Evolutionary conservation across 2,329 filamentous ascomycete species (phyloP), one percentile per base, ranked within the genome.

Genomic region (Pestalotiopsis sp.): DNA sequence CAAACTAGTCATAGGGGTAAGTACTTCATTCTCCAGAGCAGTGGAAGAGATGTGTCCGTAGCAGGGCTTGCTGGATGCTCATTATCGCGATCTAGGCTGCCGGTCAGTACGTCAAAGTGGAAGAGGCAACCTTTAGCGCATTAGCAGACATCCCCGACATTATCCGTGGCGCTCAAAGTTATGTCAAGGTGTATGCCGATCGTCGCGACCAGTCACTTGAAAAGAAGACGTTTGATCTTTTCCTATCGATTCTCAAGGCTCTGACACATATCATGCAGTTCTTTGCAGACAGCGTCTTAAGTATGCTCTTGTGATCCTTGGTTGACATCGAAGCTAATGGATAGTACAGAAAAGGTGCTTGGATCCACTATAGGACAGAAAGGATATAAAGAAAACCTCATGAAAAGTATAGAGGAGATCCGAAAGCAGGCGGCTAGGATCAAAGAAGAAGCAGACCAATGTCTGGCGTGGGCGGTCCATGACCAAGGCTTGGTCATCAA

Each of bases 261-360:
- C 60, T 68, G 1, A 20, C 49, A 4, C 66, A 68, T 5, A 68
- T 68, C 9, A 68, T 68, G 59, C 31, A 58, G 31, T 68, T 68
- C 36, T 40, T 68, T 41, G 59, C 59, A 27, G 66, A 68, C 11
- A 41, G 66, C 9, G 41, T n/a, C n/a, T 4, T 63, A 4, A 52
- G 66, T 67, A 62, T 12, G 66, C 23, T 20, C 20, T 23, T 3
- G 4, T 5, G 31, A 1, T 23, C 11, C 5, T 6, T 2, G 25
- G 11, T 31, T 9, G 13, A 9, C 4, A 11, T 9, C 13, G 31
- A 9, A 3, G 11, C 17, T 25, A 5, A 25, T 5, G 17, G 12
- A 14, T 3, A 2, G 36, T 13, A 9, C 14, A 68, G 66, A 27
- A 4, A 68, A 64, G 11, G 2, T 41, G 27, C 14, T 62, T 6